A percentile compares a stretch with the other conserved stretches of the same genome.
Evolutionary conservation across 2,329 filamentous ascomycete species (phyloP).

Genomic region (Fusarium phyllophilum): DNA sequence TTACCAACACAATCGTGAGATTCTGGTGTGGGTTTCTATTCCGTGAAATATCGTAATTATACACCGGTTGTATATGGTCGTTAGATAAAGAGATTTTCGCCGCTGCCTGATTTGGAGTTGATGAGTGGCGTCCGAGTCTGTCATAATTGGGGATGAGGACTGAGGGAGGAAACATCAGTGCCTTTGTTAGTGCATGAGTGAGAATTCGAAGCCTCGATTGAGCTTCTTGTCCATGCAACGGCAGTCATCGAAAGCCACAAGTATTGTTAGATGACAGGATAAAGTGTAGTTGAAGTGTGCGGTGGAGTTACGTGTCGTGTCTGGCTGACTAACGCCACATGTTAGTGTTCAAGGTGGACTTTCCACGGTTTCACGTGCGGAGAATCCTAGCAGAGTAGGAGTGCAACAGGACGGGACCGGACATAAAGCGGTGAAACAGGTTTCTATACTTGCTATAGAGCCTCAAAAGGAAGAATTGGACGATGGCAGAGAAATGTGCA

Average conservation of each 20-base stretch:
- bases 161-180: neutral
- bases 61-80: neutral
- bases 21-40: neutral
- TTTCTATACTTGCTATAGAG: neutral
- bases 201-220: neutral
- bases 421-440: constrained; percentile 24
- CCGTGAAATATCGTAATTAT: too few species aligned
- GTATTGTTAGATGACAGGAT: constrained; percentile 4
- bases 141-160: neutral
- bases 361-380: constrained; percentile 21
- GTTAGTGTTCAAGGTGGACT: constrained; percentile 7
- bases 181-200: too few species aligned
- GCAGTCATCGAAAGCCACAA: neutral
- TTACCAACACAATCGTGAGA: neutral
- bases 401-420: constrained; percentile 7
- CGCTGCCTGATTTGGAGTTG: neutral
- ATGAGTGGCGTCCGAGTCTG: neutral
- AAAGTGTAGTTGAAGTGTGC: constrained; percentile 33
- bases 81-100: neutral
- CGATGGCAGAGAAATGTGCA: neutral
- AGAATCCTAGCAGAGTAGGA: constrained; percentile 23
- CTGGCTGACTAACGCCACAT: constrained; percentile 32
- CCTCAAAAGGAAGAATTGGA: neutral
- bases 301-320: constrained; percentile 20
- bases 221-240: neutral